phyloP scores from a whole-genome alignment of 257 asterid genomes.

The Ligustrum vulgare region DNA sequence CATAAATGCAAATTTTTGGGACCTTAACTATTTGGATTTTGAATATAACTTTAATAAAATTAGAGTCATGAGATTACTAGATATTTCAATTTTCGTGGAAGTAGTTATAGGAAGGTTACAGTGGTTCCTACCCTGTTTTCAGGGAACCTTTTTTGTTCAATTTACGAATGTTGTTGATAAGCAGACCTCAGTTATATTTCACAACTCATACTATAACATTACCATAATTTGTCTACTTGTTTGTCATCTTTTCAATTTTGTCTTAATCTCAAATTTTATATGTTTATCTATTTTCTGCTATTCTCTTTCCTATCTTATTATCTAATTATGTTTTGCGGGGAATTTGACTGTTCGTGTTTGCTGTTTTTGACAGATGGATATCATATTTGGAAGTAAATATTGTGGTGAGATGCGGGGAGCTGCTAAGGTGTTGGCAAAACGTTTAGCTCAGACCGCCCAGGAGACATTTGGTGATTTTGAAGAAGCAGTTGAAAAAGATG shows the following conservation, averaged over 20 bases:
- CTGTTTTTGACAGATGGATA: constrained; percentile 56
- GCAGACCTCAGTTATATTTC: not conserved
- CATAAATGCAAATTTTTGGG: not conserved
- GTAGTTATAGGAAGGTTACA: not conserved
- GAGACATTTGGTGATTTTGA: constrained; percentile 94
- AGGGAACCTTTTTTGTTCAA: not conserved
- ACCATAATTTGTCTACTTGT: not conserved
- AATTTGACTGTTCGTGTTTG: constrained; percentile 9
- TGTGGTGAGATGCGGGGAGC: constrained; percentile 84
- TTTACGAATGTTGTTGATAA: not conserved
- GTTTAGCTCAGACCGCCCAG: constrained; percentile 87
- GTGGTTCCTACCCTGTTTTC: not conserved
- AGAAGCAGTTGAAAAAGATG: constrained; percentile 96
- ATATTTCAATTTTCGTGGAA: not conserved
- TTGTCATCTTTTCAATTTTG: not conserved
- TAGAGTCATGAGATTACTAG: not conserved
- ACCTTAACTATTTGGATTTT: not conserved
- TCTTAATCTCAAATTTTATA: not conserved
- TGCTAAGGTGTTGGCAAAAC: constrained; percentile 54
- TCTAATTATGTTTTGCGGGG: not conserved
- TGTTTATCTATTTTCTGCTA: not conserved
- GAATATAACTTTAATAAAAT: not conserved
- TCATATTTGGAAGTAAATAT: constrained; percentile 59
- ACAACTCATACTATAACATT: not conserved
- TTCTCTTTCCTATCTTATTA: not conserved